Evolutionary conservation across 805 yeast species (phyloP).

Genomic region (Deakozyma indianensis): DNA sequence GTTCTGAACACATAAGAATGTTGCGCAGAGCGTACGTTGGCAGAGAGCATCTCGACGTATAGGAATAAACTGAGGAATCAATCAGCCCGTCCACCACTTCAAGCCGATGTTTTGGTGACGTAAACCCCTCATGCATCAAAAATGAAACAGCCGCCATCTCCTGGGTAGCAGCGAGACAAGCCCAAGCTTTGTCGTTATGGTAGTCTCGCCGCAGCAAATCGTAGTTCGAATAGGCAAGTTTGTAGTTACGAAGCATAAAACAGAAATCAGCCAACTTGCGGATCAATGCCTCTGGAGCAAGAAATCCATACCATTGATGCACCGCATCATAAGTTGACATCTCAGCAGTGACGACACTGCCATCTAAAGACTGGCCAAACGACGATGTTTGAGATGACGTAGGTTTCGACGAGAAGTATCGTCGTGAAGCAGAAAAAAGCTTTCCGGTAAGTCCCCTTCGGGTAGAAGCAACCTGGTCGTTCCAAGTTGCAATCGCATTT

Average conservation of each 20-base stretch:
- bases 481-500: conserved; percentile 67
- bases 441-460: conserved; percentile 64
- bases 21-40: conserved; percentile 61
- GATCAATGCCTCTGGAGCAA: conserved; percentile 56
- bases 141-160: conserved; percentile 74
- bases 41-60: conserved; percentile 53
- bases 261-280: conserved; percentile 87
- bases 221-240: conserved; percentile 68
- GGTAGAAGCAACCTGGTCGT: conserved; percentile 64
- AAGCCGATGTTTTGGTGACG: conserved; percentile 31
- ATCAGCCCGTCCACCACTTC: conserved; percentile 45
- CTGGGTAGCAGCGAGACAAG: conserved; percentile 66
- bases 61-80: conserved; percentile 64
- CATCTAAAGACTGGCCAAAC: neutral
- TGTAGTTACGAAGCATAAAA: conserved; percentile 79
- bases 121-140: conserved; percentile 27
- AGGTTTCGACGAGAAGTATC: conserved; percentile 27
- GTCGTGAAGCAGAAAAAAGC: conserved; percentile 50
- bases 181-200: conserved; percentile 65
- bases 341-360: neutral
- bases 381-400: neutral
- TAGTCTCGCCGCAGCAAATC: conserved; percentile 72
- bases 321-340: neutral
- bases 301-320: conserved; percentile 31
- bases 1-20: conserved; percentile 51